phyloP scores from a whole-genome alignment of 768 basidiomycete species.

The Butyriboletus loyo region DNA sequence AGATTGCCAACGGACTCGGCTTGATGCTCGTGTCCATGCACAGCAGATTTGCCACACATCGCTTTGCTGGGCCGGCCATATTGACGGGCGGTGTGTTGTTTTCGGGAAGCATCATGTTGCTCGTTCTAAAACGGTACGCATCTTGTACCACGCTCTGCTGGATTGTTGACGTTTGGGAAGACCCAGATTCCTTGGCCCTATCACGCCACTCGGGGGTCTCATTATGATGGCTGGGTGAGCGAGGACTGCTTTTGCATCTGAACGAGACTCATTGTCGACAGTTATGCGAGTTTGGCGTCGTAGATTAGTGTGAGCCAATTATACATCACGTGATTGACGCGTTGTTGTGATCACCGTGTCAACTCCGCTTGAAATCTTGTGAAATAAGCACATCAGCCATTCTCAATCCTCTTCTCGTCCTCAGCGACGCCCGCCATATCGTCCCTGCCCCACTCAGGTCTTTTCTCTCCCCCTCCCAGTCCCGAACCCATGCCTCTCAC shows the following conservation, averaged over 20 bases:
- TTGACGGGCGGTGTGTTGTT: conserved; percentile 54
- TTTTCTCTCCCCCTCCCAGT: neutral
- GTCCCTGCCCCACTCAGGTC: neutral
- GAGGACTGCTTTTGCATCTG: neutral
- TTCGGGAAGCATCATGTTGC: conserved; percentile 58
- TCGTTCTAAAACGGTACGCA: conserved; percentile 48
- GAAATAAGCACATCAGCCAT: conserved; percentile 22
- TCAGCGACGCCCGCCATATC: conserved; percentile 3
- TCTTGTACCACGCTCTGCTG: neutral
- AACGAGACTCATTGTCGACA: conserved; percentile 22
- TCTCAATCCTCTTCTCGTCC: conserved; percentile 17
- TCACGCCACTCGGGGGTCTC: conserved; percentile 65
- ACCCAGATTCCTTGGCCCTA: conserved; percentile 53
- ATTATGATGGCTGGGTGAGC: conserved; percentile 68
- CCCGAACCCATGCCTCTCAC: conserved; percentile 19
- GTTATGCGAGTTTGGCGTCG: conserved; percentile 53
- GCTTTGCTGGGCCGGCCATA: conserved; percentile 69
- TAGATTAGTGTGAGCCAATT: conserved; percentile 26
- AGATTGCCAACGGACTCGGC: conserved; percentile 71
- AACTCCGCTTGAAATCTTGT: conserved; percentile 42
- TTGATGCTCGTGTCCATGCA: conserved; percentile 62
- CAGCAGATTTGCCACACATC: conserved; percentile 53
- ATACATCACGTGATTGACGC: conserved; percentile 41
- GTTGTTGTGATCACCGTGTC: conserved; percentile 35
- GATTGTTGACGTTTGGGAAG: conserved; percentile 24